These are phyloP conservation scores for Hortiboletus flavorubellus DNA, from an alignment of 768 basidiomycete species.

Conservation along the genomic window DNA sequence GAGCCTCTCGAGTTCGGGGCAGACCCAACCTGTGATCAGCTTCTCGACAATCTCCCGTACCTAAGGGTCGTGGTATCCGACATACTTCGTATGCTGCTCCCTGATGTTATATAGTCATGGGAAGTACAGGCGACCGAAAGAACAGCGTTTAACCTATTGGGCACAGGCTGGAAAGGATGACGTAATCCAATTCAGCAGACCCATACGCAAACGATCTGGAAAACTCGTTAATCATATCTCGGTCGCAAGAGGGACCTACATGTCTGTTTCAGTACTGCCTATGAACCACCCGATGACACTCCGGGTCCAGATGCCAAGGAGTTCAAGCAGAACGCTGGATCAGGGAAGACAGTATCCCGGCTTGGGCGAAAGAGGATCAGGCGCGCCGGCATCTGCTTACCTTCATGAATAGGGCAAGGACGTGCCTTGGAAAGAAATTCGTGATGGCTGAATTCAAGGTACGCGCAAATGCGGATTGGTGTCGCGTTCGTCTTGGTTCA, in stretches of 20 bases:
- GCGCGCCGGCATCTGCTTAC: conserved; percentile 51
- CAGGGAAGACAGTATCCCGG: conserved; percentile 24
- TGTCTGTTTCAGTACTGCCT: conserved; percentile 42
- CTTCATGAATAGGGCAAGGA: conserved; percentile 50
- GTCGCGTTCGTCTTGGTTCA: too few species aligned
- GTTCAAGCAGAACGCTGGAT: conserved; percentile 67
- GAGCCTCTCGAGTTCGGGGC: conserved; percentile 43
- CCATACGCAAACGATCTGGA: conserved; percentile 44
- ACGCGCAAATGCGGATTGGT: neutral
- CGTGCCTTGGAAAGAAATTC: conserved; percentile 27
- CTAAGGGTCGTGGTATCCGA: conserved; percentile 52
- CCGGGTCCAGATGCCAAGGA: conserved; percentile 58
- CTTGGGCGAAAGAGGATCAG: conserved; percentile 41
- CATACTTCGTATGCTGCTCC: conserved; percentile 39
- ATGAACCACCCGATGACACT: conserved; percentile 50
- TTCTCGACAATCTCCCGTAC: conserved; percentile 48
- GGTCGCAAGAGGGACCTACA: conserved; percentile 44
- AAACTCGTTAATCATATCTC: conserved; percentile 37
- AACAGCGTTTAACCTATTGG: neutral
- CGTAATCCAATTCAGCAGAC: conserved; percentile 52
- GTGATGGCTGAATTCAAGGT: conserved; percentile 27
- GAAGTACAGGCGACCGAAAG: neutral
- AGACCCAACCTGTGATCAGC: conserved; percentile 56
- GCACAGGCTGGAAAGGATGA: conserved; percentile 51
- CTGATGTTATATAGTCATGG: conserved; percentile 20